Base-by-base conservation (phyloP, 768 basidiomycete genomes). In the Neoboletus brunneissimus region DNA sequence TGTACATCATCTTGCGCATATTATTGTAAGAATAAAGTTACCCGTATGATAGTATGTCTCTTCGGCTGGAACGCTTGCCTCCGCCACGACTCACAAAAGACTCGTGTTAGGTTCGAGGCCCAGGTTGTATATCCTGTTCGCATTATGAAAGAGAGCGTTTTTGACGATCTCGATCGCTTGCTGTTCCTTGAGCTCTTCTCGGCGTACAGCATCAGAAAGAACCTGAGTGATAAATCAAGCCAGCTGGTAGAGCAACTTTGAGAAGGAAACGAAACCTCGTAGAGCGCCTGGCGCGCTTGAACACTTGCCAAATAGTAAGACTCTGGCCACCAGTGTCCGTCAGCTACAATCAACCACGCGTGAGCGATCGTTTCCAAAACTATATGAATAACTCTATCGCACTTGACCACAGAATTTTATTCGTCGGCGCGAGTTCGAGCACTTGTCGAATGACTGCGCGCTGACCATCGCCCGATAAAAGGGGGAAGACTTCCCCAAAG, bases 331-430 rank as follows among this genome's bases (percentile, higher is more conserved):
- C 85, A 61, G 34, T 59, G 63, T 49, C 66, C 68, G 29, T 69
- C 68, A 11, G 58, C 63, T 61, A 32, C 11, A 53, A 44, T 38
- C 29, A 35, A 35, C 38, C 7, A 27, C 12, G 32, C 2, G n/a
- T 66, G 7, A 61, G 46, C 13, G 5, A 38, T 29, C 57, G 38
- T 27, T 8, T 15, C 34, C 22, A 18, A 31, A 31, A 22, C 7
- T 5, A 34, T 4, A 34, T 10, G 10, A 31, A 20, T 1, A 29
- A 23, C 45, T 4, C 41, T 11, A 71, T 18, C 82, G 60, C 62
- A 89, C 89, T 89, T 5, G 88, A 90, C 87, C 87, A 92, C 74
- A 92, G 66, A 27, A 91, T 82, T 66, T 91, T 92, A 67, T 85
- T 89, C 29, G 85, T 89, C 13, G 90, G 90, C 18, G 80, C 75